A percentile compares a stretch with the other conserved stretches of the same genome.
These are phyloP conservation scores for Cymodocea nodosa DNA, from an alignment of 116 monocot genomes.

Conservation along the genomic window DNA sequence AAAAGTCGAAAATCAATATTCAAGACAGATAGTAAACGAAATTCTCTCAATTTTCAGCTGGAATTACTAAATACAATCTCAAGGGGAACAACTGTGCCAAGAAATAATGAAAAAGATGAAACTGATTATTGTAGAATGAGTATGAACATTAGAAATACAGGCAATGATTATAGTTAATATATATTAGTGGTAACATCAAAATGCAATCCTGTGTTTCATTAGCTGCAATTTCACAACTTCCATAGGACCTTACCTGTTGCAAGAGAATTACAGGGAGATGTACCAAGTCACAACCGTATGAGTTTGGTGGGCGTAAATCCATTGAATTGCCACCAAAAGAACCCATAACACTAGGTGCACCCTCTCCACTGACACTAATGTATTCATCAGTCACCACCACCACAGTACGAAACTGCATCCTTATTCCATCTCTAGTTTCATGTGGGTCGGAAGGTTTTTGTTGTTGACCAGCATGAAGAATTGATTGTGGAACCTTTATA, in stretches of 20 bases:
- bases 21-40: not conserved
- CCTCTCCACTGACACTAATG: slow-evolving; percentile 67
- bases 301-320: slow-evolving; percentile 23
- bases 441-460: slow-evolving; percentile 13
- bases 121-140: no score
- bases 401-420: slow-evolving; percentile 58
- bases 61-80: no score
- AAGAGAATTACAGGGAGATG: slow-evolving; percentile 76
- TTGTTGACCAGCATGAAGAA: slow-evolving; percentile 28
- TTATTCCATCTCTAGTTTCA: slow-evolving; percentile 21
- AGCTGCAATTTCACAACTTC: not conserved
- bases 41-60: no score
- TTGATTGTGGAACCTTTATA: slow-evolving; percentile 61
- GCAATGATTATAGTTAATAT: no score
- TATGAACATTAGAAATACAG: no score
- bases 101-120: no score
- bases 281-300: slow-evolving; percentile 66
- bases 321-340: slow-evolving; percentile 35
- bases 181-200: no score
- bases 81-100: no score
- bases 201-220: no score
- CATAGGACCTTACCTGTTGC: slow-evolving; percentile 58
- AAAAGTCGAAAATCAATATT: slow-evolving; percentile 2
- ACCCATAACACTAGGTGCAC: slow-evolving; percentile 46
- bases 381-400: slow-evolving; percentile 74